Evolutionary conservation across 192 early-diverging fungal species (phyloP).

Genomic region (Coemansia sp.): DNA sequence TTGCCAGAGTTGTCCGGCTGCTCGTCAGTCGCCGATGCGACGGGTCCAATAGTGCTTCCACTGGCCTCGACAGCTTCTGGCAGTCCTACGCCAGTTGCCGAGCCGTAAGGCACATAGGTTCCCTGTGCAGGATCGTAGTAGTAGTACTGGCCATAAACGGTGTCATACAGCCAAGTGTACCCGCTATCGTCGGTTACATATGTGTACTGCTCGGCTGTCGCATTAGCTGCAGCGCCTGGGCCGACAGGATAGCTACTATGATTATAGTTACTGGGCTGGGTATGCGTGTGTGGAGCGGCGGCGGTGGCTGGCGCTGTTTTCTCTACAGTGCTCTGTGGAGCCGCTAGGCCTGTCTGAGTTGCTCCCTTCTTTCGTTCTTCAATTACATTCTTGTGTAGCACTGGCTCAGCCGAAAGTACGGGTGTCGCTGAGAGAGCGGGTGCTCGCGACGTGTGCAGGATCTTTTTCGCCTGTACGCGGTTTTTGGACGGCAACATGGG

Average conservation of each 20-base stretch:
- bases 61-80: background rate
- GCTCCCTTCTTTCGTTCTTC: background rate
- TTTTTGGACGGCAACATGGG: constrained; percentile 36
- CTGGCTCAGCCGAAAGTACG: constrained; percentile 16
- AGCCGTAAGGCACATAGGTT: constrained; percentile 30
- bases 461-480: constrained; percentile 33
- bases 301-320: background rate
- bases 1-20: constrained; percentile 31
- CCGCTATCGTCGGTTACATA: constrained; percentile 48
- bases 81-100: constrained; percentile 7
- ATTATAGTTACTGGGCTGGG: background rate
- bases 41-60: background rate
- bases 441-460: constrained; percentile 2
- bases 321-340: background rate
- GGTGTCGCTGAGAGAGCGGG: constrained; percentile 1
- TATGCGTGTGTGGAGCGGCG: background rate
- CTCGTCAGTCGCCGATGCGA: background rate
- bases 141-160: constrained; percentile 46
- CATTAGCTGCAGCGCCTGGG: background rate
- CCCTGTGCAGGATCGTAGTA: constrained; percentile 44
- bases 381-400: constrained; percentile 20
- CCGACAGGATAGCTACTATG: background rate
- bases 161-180: constrained; percentile 48
- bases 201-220: constrained; percentile 39
- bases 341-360: background rate